Base-by-base conservation (phyloP, 116 monocot genomes). In the Dioscorea cayenensis region DNA sequence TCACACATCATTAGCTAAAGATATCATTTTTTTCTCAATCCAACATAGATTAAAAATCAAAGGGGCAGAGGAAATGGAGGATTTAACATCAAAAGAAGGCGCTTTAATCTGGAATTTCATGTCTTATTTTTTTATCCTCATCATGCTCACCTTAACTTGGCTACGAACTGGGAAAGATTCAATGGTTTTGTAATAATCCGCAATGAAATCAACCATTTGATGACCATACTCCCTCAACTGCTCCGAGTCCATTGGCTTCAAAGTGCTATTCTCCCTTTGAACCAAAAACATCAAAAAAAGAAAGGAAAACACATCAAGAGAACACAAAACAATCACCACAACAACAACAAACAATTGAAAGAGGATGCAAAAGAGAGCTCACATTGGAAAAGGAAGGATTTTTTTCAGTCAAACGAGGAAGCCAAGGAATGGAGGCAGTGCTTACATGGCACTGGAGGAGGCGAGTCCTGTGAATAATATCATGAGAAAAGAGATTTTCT, bases 181-280 rank as follows among this genome's bases (percentile, higher is more conserved):
- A 36, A 95, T 84, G 66, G 58, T 75, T 51, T 89, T 84, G 81
- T 95, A 95, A 73, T 95, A 95, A 74, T 95, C 91, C 10, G 95
- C 91, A 18, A 95, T 81, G 79, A 95, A 95, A 81, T 95, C 91
- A 4, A 95, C 91, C 86, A 95, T 89, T 79, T 73, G 78, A 81
- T 95, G 95, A 1, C 80, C 95, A 65, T 80, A 71, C 75, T 83
- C 82, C 61, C 85, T 76, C 77, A 89, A 72, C 72, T 89, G 82
- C 71, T 89, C 89, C 13, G 89, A 63, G 50, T 89, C 85, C 84
- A 89, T 84, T 8, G 89, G 89, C 80, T 80, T 82, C 82, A 83
- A 67, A 36, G 21, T 18, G 20, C 36, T 36, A 70, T 82, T 49
- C 76, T 82, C 85, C 85, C 82, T 84, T 68, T 4, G 4, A 19